phyloP scores from a whole-genome alignment of 345 rosid species.

The Syzygium grande region DNA sequence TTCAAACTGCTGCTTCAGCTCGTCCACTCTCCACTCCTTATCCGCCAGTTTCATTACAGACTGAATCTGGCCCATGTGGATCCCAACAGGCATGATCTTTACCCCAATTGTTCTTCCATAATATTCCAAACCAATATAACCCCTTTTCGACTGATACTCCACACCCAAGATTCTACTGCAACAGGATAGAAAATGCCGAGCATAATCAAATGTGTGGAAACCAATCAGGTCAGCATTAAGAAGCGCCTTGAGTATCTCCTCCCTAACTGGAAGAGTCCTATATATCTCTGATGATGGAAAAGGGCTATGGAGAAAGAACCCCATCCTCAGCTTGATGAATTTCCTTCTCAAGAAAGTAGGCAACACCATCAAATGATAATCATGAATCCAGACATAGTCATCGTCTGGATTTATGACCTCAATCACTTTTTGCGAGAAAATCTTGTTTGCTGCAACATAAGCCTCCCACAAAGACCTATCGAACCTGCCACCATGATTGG shows the following conservation, averaged over 20 bases:
- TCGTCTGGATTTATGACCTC: constrained; percentile 75
- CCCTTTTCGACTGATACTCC: constrained; percentile 72
- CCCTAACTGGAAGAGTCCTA: constrained; percentile 68
- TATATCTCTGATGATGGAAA: constrained; percentile 80
- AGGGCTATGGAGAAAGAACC: constrained; percentile 70
- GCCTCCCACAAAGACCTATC: constrained; percentile 77
- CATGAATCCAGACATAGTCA: constrained; percentile 74
- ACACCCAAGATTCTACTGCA: constrained; percentile 70
- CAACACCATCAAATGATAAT: constrained; percentile 77
- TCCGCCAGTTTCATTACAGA: constrained; percentile 57
- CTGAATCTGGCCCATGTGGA: constrained; percentile 73
- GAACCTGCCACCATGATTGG: constrained; percentile 57
- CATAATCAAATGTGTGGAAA: constrained; percentile 89
- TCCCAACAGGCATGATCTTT: constrained; percentile 79
- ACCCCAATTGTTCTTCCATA: constrained; percentile 73
- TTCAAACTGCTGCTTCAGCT: constrained; percentile 61
- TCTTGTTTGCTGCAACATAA: constrained; percentile 66
- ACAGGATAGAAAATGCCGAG: constrained; percentile 81
- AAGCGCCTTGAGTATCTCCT: constrained; percentile 65
- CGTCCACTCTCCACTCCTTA: constrained; percentile 61
- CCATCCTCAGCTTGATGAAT: constrained; percentile 65
- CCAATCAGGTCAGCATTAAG: constrained; percentile 68
- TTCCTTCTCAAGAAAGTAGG: constrained; percentile 65
- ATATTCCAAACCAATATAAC: constrained; percentile 69
- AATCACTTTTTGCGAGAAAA: constrained; percentile 63